phyloP scores from a whole-genome alignment of 2,329 filamentous ascomycete genomes.

The Venturia pyrina region DNA sequence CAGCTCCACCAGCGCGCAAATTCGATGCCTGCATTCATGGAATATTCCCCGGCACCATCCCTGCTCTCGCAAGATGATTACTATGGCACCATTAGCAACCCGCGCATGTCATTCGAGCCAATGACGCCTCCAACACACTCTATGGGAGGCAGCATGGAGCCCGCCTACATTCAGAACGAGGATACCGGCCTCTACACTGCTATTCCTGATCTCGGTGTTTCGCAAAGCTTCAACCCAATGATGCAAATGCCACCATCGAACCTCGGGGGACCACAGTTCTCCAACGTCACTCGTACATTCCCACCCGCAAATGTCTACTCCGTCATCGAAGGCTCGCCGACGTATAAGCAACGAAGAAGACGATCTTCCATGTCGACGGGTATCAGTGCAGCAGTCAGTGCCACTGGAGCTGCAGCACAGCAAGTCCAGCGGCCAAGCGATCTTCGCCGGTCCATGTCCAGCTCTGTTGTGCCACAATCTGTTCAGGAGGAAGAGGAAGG shows the following conservation, averaged over 20 bases:
- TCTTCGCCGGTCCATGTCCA: constrained; percentile 80
- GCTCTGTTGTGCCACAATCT: constrained; percentile 59
- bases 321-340: constrained; percentile 94
- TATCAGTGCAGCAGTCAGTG: constrained; percentile 59
- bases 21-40: constrained; percentile 97
- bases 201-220: constrained; percentile 76
- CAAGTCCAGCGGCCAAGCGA: constrained; percentile 71
- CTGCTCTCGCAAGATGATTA: constrained; percentile 99
- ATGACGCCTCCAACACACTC: constrained; percentile 92
- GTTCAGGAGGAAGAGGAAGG: constrained; percentile 70
- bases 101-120: constrained; percentile 91
- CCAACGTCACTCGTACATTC: constrained; percentile 54
- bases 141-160: constrained; percentile 70
- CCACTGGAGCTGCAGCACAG: constrained; percentile 43
- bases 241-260: constrained; percentile 85
- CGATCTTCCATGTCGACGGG: constrained; percentile 85
- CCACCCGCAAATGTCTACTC: constrained; percentile 81
- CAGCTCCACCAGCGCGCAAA: constrained; percentile 85
- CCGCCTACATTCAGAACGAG: constrained; percentile 96
- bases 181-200: constrained; percentile 93
- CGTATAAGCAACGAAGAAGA: constrained; percentile 93
- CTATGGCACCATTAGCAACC: constrained; percentile 92
- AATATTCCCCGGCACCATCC: constrained; percentile 95
- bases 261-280: constrained; percentile 65
- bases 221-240: constrained; percentile 73